phyloP scores from a whole-genome alignment of 2,329 filamentous ascomycete genomes.

The Didymella keratinophila region DNA sequence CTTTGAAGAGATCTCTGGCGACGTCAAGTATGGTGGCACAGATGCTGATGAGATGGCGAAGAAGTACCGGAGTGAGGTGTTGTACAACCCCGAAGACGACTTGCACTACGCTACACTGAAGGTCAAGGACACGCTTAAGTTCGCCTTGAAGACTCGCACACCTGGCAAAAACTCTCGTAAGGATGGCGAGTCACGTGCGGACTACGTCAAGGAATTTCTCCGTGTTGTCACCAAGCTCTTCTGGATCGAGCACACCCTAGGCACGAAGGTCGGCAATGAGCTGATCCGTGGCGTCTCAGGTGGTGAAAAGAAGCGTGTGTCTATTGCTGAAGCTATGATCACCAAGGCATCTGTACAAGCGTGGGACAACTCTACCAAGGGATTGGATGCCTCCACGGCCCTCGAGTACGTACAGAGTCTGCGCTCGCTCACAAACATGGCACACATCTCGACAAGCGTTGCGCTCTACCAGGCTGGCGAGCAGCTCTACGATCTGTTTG shows the following conservation, averaged over 20 bases:
- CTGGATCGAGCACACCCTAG: conserved; percentile 74
- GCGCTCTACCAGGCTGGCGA: conserved; percentile 74
- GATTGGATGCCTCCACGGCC: conserved; percentile 76
- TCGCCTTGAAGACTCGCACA: conserved; percentile 73
- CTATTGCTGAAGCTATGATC: conserved; percentile 59
- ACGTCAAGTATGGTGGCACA: conserved; percentile 64
- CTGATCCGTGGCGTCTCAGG: conserved; percentile 69
- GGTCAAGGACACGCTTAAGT: conserved; percentile 75
- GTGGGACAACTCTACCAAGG: conserved; percentile 71
- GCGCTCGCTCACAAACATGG: conserved; percentile 70
- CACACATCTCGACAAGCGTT: conserved; percentile 68
- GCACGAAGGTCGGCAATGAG: conserved; percentile 78
- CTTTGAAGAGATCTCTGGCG: conserved; percentile 65
- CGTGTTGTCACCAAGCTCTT: conserved; percentile 75
- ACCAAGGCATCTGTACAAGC: conserved; percentile 50
- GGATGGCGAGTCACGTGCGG: conserved; percentile 66
- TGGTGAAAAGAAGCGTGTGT: conserved; percentile 59
- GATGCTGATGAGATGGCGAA: conserved; percentile 60
- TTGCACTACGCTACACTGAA: conserved; percentile 81
- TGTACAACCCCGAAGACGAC: conserved; percentile 82
- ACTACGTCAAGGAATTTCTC: conserved; percentile 69
- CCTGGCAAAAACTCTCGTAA: conserved; percentile 68
- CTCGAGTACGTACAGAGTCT: conserved; percentile 75
- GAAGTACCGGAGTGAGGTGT: conserved; percentile 69
- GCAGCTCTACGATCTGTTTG: conserved; percentile 50